These are phyloP conservation scores for Lodderomyces theae DNA, from an alignment of 1,139 yeast genomes.

Conservation along the genomic window DNA sequence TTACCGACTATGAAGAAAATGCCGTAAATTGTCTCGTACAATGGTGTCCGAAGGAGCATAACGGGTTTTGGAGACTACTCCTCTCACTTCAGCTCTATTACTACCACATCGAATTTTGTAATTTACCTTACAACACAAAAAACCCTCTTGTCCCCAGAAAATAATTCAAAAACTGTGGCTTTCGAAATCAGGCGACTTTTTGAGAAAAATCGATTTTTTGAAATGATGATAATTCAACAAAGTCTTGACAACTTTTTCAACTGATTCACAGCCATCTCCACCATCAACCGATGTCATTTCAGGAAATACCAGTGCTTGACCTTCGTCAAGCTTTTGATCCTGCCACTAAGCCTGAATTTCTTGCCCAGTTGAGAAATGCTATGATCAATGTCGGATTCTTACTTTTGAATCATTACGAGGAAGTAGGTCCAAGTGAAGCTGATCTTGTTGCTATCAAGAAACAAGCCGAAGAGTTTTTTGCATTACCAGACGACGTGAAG, in stretches of 20 bases:
- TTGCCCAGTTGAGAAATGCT: constrained; percentile 49
- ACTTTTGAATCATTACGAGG: constrained; percentile 46
- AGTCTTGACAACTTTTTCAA: too few relatives aligned
- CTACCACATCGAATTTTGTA: too few relatives aligned
- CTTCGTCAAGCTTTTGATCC: constrained; percentile 33
- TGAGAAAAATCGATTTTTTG: background rate
- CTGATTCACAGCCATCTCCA: background rate
- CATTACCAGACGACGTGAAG: constrained; percentile 52
- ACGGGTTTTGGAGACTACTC: too few relatives aligned
- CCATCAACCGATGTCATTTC: constrained; percentile 22
- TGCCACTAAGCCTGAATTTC: constrained; percentile 40
- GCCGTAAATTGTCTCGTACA: too few relatives aligned
- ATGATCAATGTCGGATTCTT: constrained; percentile 62
- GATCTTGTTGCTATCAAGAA: constrained; percentile 41
- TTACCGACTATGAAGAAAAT: too few relatives aligned
- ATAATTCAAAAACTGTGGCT: background rate
- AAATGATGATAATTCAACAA: too few relatives aligned
- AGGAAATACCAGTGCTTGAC: constrained; percentile 36
- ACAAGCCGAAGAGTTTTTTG: constrained; percentile 50
- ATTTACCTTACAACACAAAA: too few relatives aligned
- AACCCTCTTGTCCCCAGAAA: too few relatives aligned
- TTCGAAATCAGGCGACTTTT: background rate
- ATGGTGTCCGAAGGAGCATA: too few relatives aligned
- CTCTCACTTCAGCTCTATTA: too few relatives aligned
- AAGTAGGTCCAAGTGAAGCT: constrained; percentile 29